Evolutionary conservation across 2,329 filamentous ascomycete species (phyloP).

Genomic region (Tolypocladium tropicale): DNA sequence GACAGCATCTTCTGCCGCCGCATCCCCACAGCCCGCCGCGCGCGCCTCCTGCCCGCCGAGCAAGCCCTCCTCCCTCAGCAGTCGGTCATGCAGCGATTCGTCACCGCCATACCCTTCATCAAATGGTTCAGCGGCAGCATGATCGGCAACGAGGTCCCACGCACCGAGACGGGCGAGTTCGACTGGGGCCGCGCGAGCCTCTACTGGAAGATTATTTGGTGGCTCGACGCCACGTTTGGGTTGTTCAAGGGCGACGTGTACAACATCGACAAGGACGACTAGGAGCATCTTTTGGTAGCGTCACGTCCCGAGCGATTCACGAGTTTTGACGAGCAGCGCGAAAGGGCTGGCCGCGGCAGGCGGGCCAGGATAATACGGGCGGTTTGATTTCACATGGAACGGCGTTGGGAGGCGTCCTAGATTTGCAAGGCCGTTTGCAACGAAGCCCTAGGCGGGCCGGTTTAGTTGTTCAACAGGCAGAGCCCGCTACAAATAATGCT

Average conservation of each 20-base stretch:
- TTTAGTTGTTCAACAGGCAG: neutral
- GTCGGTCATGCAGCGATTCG: slow-evolving; percentile 51
- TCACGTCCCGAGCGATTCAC: neutral
- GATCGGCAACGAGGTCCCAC: slow-evolving; percentile 66
- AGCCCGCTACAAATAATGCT: neutral
- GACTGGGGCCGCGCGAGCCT: slow-evolving; percentile 61
- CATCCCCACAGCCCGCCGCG: slow-evolving; percentile 57
- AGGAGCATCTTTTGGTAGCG: neutral
- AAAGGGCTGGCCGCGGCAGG: neutral
- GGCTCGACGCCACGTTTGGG: slow-evolving; percentile 46
- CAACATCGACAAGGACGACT: slow-evolving; percentile 49
- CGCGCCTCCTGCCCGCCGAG: slow-evolving; percentile 55
- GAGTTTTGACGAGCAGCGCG: neutral
- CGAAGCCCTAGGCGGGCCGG: neutral
- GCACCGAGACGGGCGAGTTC: slow-evolving; percentile 63
- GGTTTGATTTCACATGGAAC: neutral
- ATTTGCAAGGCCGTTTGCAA: neutral
- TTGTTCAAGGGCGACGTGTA: slow-evolving; percentile 50
- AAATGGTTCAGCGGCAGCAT: slow-evolving; percentile 63
- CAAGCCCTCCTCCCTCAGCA: slow-evolving; percentile 62
- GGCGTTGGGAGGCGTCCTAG: neutral
- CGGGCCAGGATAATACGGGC: neutral
- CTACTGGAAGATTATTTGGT: slow-evolving; percentile 59
- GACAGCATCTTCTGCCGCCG: slow-evolving; percentile 43
- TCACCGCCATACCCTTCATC: slow-evolving; percentile 57